Evolutionary conservation across 148 eudicot species (phyloP), one percentile per base, ranked within the genome.

Genomic region (Linanthus parryae): DNA sequence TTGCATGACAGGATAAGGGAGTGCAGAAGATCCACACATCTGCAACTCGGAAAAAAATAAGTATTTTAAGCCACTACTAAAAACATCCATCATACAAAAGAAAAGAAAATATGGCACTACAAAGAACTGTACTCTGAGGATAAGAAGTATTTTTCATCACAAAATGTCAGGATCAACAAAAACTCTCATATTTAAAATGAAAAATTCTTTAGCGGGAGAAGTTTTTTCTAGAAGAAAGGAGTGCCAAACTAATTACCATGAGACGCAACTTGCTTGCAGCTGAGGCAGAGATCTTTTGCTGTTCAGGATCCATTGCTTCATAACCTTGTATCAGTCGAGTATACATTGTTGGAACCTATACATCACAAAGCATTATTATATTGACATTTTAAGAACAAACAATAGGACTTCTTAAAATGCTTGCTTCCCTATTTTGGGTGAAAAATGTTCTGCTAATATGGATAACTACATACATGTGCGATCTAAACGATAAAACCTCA

Each of bases 1-100:
- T 68, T 79, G 85, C 96, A 92, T 87, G 39, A 92, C 94, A 57
- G 98, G 98, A 67, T 77, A 77, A 39, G 98, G 98, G 44, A 92
- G 98, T 22, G 98, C 98, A 63, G 98, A 92, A 63, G 98, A 92
- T 47, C 98, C 98, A 71, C 83, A 79, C 98, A 92, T 92, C 98
- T 92, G 79, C 24, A 56, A 58, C 3, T 28, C 48, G 21, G 30
- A 40, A 55, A 51, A 60, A 14, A 10, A 4, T 4, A 31, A 31
- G 10, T 31, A 31, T 7, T 21, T 20, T 35, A 3, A 34, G 30
- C 11, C 19, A 10, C 16, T 27, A 14, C 15, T 19, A 20, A 44
- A 33, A 45, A 16, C 31, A 42, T 23, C 34, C 42, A 44, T 26
- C 46, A 24, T n/a, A n/a, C n/a, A n/a, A n/a, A n/a, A n/a, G n/a